Evolutionary conservation across 352 stramenopile species (phyloP), one percentile per base, ranked within the genome.

Genomic region (Pythium aphanidermatum): DNA sequence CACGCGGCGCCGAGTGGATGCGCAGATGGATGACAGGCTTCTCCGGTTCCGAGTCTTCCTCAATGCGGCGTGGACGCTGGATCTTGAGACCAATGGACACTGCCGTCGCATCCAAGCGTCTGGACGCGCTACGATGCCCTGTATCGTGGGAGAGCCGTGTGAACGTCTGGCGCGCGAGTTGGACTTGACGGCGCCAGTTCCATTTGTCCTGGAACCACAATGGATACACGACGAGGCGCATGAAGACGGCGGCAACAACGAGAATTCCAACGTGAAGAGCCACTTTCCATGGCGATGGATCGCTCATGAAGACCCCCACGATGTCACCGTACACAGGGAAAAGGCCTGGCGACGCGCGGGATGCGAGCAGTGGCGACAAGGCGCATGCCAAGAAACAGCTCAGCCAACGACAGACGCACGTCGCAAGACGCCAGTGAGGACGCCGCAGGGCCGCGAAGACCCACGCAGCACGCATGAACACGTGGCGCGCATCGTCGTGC

Each of bases 251-350:
- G 31, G 74, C 2, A 3, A 48, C 14, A 0, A 42, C 17, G 12
- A 25, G 46, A 4, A 77, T 10, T 1, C 36, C 12, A 13, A 26
- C 39, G 38, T 82, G 69, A 24, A 82, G 60, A 1, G 68, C 16
- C 2, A 67, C 0, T n/a, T 79, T 76, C 27, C 51, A 34, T 48
- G 46, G 51, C 4, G 65, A 61, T 1, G 52, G 45, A 10, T 38
- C 31, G 32, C 62, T 60, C 23, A 34, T 51, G 3, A 52, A 20
- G 13, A 60, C 54, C 9, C 55, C 50, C 0, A 61, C 21, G 16
- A 71, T 43, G 14, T 71, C 32, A 2, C 65, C 55, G 35, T 69
- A 69, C 27, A 81, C 46, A 1, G 73, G 73, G 34, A 83, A 80
- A 16, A 29, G 38, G 11, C 45, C 53, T 9, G 65, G 68, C 12